These are phyloP conservation scores for Ensete glaucum DNA, from an alignment of 176 grass and related monocot species.

Conservation along the genomic window DNA sequence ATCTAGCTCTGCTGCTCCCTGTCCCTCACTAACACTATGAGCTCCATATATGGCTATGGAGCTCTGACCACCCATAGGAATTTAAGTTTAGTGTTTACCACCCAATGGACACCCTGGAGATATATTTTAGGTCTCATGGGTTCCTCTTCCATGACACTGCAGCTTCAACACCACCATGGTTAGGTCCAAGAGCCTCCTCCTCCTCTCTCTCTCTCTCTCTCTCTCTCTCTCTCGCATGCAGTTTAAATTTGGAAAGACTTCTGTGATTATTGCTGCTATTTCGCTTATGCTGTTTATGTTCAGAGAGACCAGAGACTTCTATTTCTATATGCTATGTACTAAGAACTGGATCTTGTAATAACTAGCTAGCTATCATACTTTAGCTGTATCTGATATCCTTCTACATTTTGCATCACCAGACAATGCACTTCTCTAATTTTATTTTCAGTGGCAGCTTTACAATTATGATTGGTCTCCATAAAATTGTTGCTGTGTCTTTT, in stretches of 20 bases:
- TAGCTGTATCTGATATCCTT: no score
- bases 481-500: no score
- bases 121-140: constrained; percentile 17
- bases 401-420: no score
- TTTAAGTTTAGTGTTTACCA: no score
- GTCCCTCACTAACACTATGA: not conserved
- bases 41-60: constrained; percentile 12
- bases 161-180: constrained; percentile 13
- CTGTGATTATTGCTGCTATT: not conserved
- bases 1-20: constrained; percentile 7
- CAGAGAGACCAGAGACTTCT: not conserved
- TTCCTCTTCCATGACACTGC: not conserved
- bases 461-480: no score
- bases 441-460: no score
- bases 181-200: constrained; percentile 6
- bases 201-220: not conserved
- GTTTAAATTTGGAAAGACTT: constrained; percentile 6
- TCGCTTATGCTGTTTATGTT: not conserved
- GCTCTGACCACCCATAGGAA: not conserved
- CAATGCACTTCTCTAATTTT: no score
- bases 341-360: no score
- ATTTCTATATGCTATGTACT: not conserved
- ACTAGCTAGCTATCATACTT: no score
- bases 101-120: not conserved
- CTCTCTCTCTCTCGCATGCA: not conserved